A percentile compares a stretch with the other conserved stretches of the same genome.
Evolutionary conservation across 441 rosid genomes (phyloP).

Genomic region (Gossypium trilobum): DNA sequence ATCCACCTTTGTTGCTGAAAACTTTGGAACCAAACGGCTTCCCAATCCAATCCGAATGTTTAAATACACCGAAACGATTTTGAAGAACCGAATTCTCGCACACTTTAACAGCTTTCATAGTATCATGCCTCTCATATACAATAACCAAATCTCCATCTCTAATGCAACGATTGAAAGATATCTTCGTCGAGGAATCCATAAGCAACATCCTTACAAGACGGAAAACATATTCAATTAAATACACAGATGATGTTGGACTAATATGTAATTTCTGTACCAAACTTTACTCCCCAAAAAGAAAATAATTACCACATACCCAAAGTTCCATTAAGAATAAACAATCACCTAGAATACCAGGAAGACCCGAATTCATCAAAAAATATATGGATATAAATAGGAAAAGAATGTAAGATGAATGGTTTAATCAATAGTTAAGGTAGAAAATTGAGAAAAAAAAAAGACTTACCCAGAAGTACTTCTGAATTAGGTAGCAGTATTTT

Average conservation of each 20-base stretch:
- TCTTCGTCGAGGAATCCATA: slow-evolving; percentile 37
- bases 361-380: not conserved
- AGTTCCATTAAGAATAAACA: slow-evolving; percentile 4
- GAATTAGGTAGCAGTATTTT: not conserved
- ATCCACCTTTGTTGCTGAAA: slow-evolving; percentile 73
- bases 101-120: slow-evolving; percentile 67
- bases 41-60: slow-evolving; percentile 87
- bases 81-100: slow-evolving; percentile 48
- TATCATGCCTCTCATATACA: slow-evolving; percentile 71
- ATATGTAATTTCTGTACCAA: not conserved
- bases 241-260: not conserved
- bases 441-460: not conserved
- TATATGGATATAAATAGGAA: not conserved
- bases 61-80: slow-evolving; percentile 76
- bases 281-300: not conserved
- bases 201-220: slow-evolving; percentile 38
- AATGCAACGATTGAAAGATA: slow-evolving; percentile 46
- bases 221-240: slow-evolving; percentile 8
- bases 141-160: slow-evolving; percentile 64
- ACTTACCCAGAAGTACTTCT: not conserved
- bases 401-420: not conserved
- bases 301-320: not conserved
- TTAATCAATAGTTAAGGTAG: not conserved
- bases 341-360: not conserved
- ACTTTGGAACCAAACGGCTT: slow-evolving; percentile 85